A percentile compares a stretch with the other conserved stretches of the same genome.
phyloP scores from a whole-genome alignment of 257 asterid species.

The Solanum rostratum region DNA sequence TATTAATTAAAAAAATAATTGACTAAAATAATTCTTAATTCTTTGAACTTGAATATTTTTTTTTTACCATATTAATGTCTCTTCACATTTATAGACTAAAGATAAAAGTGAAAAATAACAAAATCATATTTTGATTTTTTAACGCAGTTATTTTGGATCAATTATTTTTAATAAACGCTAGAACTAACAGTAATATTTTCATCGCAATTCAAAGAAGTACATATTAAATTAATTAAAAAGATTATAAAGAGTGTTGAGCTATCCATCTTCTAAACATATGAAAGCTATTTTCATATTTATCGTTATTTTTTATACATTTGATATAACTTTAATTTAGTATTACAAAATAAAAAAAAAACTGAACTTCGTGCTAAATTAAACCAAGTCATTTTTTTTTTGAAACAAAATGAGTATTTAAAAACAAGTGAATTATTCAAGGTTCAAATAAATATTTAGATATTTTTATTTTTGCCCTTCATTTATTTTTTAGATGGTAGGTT shows the following conservation, averaged over 20 bases:
- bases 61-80: background rate
- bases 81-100: background rate
- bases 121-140: background rate
- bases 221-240: background rate
- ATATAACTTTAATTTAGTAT: too few relatives aligned
- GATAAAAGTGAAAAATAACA: background rate
- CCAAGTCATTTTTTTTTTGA: too few relatives aligned
- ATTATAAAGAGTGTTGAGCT: background rate
- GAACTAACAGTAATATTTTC: background rate
- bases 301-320: too few relatives aligned
- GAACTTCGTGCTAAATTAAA: too few relatives aligned
- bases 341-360: too few relatives aligned
- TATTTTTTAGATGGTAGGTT: too few relatives aligned
- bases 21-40: too few relatives aligned
- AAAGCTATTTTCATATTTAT: background rate
- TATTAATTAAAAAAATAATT: too few relatives aligned
- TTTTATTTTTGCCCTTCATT: too few relatives aligned
- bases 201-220: background rate
- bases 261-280: background rate
- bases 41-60: background rate
- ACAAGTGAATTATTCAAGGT: too few relatives aligned
- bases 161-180: background rate
- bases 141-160: background rate
- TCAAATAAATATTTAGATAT: too few relatives aligned
- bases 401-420: too few relatives aligned